A percentile compares a stretch with the other conserved stretches of the same genome.
Evolutionary conservation across 139 green algal genomes (phyloP).

Genomic region (Ulvella scutata): DNA sequence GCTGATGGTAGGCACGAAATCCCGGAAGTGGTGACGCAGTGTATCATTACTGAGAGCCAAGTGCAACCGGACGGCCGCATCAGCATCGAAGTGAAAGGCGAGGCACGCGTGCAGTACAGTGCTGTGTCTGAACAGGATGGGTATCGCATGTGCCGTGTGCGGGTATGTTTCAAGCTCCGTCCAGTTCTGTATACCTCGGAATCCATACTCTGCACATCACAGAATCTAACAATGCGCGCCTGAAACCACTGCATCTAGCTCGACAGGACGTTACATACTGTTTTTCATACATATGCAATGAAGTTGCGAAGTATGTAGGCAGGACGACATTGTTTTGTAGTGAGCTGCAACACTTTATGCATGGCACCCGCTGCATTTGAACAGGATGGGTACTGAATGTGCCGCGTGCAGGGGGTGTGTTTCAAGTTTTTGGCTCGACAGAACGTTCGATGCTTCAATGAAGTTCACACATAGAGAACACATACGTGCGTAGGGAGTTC

Average conservation of each 20-base stretch:
- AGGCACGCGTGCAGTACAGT: conserved; percentile 30
- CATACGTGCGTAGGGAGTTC: too few species aligned
- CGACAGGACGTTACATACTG: not conserved
- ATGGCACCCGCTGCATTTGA: too few species aligned
- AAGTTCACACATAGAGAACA: too few species aligned
- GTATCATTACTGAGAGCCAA: conserved; percentile 60
- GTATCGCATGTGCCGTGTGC: conserved; percentile 39
- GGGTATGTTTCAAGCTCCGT: not conserved
- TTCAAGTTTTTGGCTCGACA: too few species aligned
- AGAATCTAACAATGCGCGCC: too few species aligned
- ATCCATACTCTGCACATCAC: not conserved
- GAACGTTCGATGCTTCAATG: too few species aligned
- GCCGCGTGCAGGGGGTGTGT: too few species aligned
- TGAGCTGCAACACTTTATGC: too few species aligned
- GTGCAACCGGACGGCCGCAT: conserved; percentile 51
- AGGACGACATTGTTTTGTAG: too few species aligned
- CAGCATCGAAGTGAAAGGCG: conserved; percentile 8
- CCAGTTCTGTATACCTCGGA: not conserved
- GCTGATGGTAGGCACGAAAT: conserved; percentile 8
- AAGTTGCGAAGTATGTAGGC: not conserved
- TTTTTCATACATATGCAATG: not conserved
- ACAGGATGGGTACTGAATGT: too few species aligned
- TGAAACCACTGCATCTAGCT: too few species aligned
- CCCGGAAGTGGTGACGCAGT: conserved; percentile 33
- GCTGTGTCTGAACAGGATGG: conserved; percentile 44